A percentile compares a stretch with the other conserved stretches of the same genome.
Evolutionary conservation across 352 stramenopile species (phyloP).

Genomic region (Globisporangium mamillatum): DNA sequence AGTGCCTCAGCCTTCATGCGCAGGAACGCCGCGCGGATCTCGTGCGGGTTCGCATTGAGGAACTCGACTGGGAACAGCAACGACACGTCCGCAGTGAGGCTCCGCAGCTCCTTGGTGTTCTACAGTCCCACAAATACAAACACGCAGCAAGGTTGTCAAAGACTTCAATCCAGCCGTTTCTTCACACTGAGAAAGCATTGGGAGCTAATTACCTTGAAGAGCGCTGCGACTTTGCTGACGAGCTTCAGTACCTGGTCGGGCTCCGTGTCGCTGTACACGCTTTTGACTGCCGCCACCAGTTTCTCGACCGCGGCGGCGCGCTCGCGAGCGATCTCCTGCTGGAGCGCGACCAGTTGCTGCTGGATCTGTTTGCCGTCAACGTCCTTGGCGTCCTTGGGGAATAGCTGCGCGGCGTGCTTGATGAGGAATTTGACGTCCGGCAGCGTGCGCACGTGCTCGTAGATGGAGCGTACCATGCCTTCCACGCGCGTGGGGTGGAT

Average conservation of each 20-base stretch:
- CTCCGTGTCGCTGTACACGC: conserved; percentile 80
- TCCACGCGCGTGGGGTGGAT: conserved; percentile 83
- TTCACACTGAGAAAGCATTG: not conserved
- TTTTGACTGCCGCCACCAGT: conserved; percentile 51
- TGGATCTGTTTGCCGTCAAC: conserved; percentile 68
- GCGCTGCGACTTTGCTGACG: conserved; percentile 43
- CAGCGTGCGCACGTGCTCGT: conserved; percentile 64
- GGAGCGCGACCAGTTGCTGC: conserved; percentile 47
- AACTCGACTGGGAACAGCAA: conserved; percentile 81
- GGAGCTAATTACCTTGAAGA: conserved; percentile 60
- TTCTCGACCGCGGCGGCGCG: conserved; percentile 64
- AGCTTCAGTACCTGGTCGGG: conserved; percentile 59
- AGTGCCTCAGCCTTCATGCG: conserved; percentile 50
- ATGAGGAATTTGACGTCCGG: conserved; percentile 84
- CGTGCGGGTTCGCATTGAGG: conserved; percentile 55
- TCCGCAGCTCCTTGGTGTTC: conserved; percentile 85
- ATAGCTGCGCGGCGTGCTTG: conserved; percentile 61
- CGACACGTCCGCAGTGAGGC: conserved; percentile 71
- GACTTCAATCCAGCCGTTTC: not conserved
- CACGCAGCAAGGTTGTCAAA: not conserved
- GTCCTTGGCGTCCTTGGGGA: conserved; percentile 57
- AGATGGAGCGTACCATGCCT: conserved; percentile 78
- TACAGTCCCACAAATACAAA: conserved; percentile 12
- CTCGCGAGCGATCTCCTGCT: conserved; percentile 65
- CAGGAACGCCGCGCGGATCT: conserved; percentile 61